Conservation (phyloP, 257 asterid species). For the Lithospermum erythrorhizon region DNA sequence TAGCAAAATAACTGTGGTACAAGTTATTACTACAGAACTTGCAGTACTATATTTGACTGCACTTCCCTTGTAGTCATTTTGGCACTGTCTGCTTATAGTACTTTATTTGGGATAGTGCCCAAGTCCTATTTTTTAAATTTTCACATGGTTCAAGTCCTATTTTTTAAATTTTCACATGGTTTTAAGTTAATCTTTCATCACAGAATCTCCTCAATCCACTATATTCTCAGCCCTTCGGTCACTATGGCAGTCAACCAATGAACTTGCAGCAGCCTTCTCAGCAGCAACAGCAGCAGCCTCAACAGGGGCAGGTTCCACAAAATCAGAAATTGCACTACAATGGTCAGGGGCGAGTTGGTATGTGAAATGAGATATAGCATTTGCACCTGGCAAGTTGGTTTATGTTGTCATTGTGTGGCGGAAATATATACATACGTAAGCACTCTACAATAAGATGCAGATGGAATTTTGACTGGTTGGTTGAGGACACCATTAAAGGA, state of each 20-base stretch:
- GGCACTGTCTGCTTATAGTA: background rate
- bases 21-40: background rate
- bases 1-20: background rate
- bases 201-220: constrained; percentile 73
- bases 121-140: background rate
- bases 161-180: background rate
- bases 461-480: constrained; percentile 24
- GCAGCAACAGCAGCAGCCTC: constrained; percentile 65
- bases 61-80: background rate
- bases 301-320: constrained; percentile 71
- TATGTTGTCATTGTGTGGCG: constrained; percentile 38
- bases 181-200: constrained; percentile 8
- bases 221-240: constrained; percentile 77
- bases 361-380: constrained; percentile 26
- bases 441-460: constrained; percentile 25
- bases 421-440: constrained; percentile 4
- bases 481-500: constrained; percentile 14
- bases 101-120: background rate
- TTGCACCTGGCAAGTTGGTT: constrained; percentile 47
- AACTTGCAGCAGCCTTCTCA: constrained; percentile 55
- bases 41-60: background rate
- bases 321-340: constrained; percentile 70
- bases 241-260: constrained; percentile 58
- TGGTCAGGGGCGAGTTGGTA: constrained; percentile 31
- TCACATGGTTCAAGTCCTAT: background rate